Evolutionary conservation across 2,329 filamentous ascomycete species (phyloP).

Genomic region (Calonectria pseudoturangicola): DNA sequence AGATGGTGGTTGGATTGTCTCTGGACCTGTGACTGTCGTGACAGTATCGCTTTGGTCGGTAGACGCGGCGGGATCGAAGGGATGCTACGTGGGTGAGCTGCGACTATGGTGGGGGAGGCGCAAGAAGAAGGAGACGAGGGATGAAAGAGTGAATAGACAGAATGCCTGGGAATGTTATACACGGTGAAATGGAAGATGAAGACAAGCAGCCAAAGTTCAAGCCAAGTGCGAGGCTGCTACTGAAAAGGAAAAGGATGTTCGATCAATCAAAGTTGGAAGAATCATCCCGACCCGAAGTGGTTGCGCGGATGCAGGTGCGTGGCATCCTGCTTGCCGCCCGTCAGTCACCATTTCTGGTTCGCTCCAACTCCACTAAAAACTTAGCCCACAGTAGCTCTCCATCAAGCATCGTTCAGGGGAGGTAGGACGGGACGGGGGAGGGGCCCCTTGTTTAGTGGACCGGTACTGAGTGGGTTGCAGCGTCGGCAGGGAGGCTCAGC

Average conservation of each 20-base stretch:
- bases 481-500: constrained; percentile 24
- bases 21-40: not conserved
- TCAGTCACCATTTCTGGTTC: constrained; percentile 33
- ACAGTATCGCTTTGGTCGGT: not conserved
- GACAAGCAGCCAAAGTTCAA: constrained; percentile 15
- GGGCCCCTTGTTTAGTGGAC: constrained; percentile 36
- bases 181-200: not conserved
- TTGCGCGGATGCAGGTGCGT: constrained; percentile 37
- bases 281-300: constrained; percentile 26
- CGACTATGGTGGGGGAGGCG: not conserved
- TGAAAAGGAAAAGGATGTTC: constrained; percentile 17
- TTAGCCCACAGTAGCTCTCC: constrained; percentile 24
- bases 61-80: constrained; percentile 17
- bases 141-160: constrained; percentile 25
- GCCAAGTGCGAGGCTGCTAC: constrained; percentile 13
- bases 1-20: constrained; percentile 12
- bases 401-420: constrained; percentile 30
- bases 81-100: constrained; percentile 10
- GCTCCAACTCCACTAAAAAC: constrained; percentile 28
- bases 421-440: constrained; percentile 22
- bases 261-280: constrained; percentile 29
- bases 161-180: not conserved
- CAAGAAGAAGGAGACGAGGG: not conserved
- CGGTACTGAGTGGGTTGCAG: constrained; percentile 18
- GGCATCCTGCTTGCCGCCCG: constrained; percentile 37